These are phyloP conservation scores for Silene uniflora DNA, from an alignment of 148 eudicot species.

Conservation along the genomic window DNA sequence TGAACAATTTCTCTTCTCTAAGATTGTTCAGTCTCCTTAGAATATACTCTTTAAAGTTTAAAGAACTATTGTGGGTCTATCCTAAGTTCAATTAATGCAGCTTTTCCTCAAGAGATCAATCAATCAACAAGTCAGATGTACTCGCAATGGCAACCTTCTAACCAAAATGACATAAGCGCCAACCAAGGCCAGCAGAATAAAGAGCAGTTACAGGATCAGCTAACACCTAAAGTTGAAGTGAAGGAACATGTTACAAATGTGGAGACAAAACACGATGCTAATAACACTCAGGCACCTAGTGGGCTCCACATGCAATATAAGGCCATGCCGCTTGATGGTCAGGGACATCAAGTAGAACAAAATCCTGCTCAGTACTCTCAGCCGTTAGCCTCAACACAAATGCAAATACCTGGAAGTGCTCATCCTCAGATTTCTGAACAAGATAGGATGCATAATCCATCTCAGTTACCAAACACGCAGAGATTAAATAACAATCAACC, in stretches of 20 bases:
- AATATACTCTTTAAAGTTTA: too few relatives aligned
- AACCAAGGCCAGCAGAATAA: constrained; percentile 34
- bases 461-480: constrained; percentile 42
- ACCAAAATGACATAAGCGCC: constrained; percentile 39
- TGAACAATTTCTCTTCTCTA: not conserved
- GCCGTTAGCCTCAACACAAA: constrained; percentile 26
- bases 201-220: constrained; percentile 40
- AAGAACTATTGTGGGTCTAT: constrained; percentile 1
- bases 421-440: constrained; percentile 36
- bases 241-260: constrained; percentile 39
- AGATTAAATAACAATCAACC: constrained; percentile 38
- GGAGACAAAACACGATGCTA: constrained; percentile 39
- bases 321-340: constrained; percentile 37
- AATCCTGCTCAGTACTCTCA: constrained; percentile 39
- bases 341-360: constrained; percentile 37
- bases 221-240: constrained; percentile 38
- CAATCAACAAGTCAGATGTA: constrained; percentile 51
- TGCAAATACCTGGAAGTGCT: constrained; percentile 42
- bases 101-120: constrained; percentile 58
- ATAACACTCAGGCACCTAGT: constrained; percentile 35
- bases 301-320: constrained; percentile 33
- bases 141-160: constrained; percentile 62
- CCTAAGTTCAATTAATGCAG: constrained; percentile 33
- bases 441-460: constrained; percentile 30
- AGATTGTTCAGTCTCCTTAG: not conserved